Conservation (phyloP, 495 filamentous ascomycete species). For the Hypomontagnella monticulosa region DNA sequence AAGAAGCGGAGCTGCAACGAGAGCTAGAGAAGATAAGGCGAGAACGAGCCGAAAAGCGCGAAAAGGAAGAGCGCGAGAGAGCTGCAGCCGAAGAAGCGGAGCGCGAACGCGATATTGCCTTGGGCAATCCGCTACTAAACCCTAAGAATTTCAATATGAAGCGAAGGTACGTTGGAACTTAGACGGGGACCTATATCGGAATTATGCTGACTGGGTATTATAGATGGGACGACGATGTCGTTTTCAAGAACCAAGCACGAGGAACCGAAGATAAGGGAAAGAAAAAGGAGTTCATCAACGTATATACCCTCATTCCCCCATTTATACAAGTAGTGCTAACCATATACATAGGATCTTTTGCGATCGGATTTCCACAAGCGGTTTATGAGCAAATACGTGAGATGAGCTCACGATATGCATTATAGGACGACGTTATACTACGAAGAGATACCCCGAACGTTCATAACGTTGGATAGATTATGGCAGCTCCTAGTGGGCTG, state of each 20-base stretch:
- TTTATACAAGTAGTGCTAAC: constrained; percentile 30
- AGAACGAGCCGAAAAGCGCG: constrained; percentile 85
- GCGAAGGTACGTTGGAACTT: constrained; percentile 56
- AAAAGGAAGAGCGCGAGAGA: constrained; percentile 84
- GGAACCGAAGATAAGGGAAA: constrained; percentile 91
- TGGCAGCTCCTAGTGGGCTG: too few relatives aligned
- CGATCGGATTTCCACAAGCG: constrained; percentile 97
- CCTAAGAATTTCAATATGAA: constrained; percentile 77
- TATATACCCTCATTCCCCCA: constrained; percentile 52
- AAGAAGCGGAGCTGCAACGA: constrained; percentile 87
- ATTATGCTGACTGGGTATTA: constrained; percentile 51
- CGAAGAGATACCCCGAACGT: not conserved
- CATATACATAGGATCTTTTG: constrained; percentile 75
- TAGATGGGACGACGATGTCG: constrained; percentile 98
- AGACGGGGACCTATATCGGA: not conserved
- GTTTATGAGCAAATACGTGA: constrained; percentile 83
- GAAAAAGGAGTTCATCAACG: constrained; percentile 96
- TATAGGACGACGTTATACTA: not conserved
- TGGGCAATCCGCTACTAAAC: constrained; percentile 92
- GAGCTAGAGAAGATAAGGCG: constrained; percentile 95
- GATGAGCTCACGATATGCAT: constrained; percentile 44
- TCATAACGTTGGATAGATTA: not conserved
- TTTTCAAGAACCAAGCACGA: constrained; percentile 98
- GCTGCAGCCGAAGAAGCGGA: constrained; percentile 81
- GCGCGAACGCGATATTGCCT: constrained; percentile 86